These are phyloP conservation scores for Pichia ethanolica DNA, from an alignment of 805 yeast species.

Conservation along the genomic window DNA sequence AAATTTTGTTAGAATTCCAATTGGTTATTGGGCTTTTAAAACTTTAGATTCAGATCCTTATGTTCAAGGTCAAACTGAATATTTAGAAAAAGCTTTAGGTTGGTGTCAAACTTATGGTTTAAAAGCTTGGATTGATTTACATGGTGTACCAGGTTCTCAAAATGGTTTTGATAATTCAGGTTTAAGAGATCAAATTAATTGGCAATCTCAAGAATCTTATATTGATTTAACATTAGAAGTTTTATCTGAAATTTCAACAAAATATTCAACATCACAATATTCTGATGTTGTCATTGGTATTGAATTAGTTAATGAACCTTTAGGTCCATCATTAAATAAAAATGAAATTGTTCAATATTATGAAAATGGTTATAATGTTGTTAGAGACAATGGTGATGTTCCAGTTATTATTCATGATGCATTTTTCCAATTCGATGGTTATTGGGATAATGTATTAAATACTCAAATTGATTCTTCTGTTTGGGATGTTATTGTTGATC, in stretches of 20 bases:
- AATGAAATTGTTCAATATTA: constrained; percentile 52
- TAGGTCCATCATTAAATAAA: constrained; percentile 62
- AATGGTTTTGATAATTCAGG: constrained; percentile 97
- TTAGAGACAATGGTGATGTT: constrained; percentile 44
- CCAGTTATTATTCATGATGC: constrained; percentile 72
- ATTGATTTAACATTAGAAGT: constrained; percentile 48
- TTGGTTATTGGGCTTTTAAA: constrained; percentile 91
- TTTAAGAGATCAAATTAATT: constrained; percentile 50
- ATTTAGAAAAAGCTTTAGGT: constrained; percentile 65
- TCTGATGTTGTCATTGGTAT: constrained; percentile 74
- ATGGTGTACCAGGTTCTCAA: constrained; percentile 96
- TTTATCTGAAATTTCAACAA: constrained; percentile 44
- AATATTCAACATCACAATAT: constrained; percentile 57
- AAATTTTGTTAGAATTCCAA: constrained; percentile 82
- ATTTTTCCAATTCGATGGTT: constrained; percentile 40
- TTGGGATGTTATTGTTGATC: constrained; percentile 72
- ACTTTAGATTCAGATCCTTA: constrained; percentile 66
- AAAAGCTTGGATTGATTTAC: constrained; percentile 86
- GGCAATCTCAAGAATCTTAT: constrained; percentile 42
- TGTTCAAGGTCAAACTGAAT: constrained; percentile 70
- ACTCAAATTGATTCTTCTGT: constrained; percentile 25
- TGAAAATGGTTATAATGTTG: constrained; percentile 51
- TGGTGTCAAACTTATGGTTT: constrained; percentile 63
- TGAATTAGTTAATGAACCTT: constrained; percentile 84
- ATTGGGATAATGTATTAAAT: constrained; percentile 55